Evolutionary conservation across 1,139 yeast genomes (phyloP).

Genomic region (Suhomyces bribrorum): DNA sequence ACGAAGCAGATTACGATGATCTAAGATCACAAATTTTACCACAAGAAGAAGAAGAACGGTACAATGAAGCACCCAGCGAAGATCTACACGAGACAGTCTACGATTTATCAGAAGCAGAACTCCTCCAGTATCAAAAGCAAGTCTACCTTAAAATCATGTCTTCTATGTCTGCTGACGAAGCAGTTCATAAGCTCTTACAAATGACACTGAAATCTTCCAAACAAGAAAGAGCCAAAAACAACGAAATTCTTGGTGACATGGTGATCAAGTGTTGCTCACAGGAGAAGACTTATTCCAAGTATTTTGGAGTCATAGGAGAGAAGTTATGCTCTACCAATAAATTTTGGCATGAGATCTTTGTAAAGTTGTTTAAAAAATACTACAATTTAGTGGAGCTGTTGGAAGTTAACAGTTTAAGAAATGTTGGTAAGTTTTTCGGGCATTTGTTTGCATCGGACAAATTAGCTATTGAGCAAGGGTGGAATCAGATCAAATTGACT

Average conservation of each 20-base stretch:
- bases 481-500: conserved; percentile 63
- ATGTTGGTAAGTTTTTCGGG: conserved; percentile 85
- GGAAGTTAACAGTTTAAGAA: conserved; percentile 74
- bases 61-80: conserved; percentile 10
- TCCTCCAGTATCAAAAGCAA: conserved; percentile 65
- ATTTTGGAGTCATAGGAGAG: conserved; percentile 78
- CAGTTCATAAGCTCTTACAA: conserved; percentile 77
- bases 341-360: conserved; percentile 61
- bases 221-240: conserved; percentile 32
- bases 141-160: conserved; percentile 86
- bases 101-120: conserved; percentile 71
- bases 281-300: conserved; percentile 84
- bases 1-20: conserved; percentile 43
- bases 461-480: conserved; percentile 46
- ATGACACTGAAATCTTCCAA: conserved; percentile 40
- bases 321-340: conserved; percentile 52
- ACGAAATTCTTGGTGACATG: conserved; percentile 63
- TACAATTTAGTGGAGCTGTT: conserved; percentile 63
- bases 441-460: conserved; percentile 74
- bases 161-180: conserved; percentile 92
- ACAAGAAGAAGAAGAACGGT: conserved; percentile 15
- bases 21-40: conserved; percentile 22
- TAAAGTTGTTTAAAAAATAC: conserved; percentile 52
- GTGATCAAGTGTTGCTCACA: conserved; percentile 82
- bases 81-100: conserved; percentile 28